Conservation (phyloP, 1,284 basidiomycete genomes). For the Dichomitus squalens region DNA sequence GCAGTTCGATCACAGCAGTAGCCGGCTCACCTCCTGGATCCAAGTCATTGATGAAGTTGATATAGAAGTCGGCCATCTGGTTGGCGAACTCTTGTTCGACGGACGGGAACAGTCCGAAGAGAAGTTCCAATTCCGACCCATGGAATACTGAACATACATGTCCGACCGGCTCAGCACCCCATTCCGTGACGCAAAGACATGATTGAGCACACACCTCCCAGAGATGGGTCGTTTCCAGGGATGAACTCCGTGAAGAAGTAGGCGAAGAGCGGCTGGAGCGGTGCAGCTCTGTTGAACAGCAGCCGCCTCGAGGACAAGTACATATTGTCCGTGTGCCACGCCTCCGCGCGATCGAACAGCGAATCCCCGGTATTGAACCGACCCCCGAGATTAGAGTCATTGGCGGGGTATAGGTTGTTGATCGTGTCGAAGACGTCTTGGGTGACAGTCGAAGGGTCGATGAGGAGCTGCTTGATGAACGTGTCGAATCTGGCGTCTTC, state of each 20-base stretch:
- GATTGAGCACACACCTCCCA: conserved; percentile 41
- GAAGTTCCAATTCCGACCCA: conserved; percentile 48
- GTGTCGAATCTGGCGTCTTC: conserved; percentile 45
- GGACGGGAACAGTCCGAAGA: conserved; percentile 50
- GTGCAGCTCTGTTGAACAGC: conserved; percentile 50
- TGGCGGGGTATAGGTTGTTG: conserved; percentile 46
- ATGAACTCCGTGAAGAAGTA: conserved; percentile 60
- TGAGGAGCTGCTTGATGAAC: conserved; percentile 48
- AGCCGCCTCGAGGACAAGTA: conserved; percentile 50
- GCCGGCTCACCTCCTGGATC: conserved; percentile 48
- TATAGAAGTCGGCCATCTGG: conserved; percentile 50
- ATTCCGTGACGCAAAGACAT: too few species aligned
- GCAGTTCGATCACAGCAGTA: background rate
- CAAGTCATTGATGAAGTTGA: conserved; percentile 55
- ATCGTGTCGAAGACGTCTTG: conserved; percentile 40
- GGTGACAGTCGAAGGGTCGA: conserved; percentile 52
- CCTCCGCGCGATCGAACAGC: conserved; percentile 54
- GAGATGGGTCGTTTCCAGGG: conserved; percentile 43
- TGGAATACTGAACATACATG: conserved; percentile 44
- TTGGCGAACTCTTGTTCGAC: conserved; percentile 49
- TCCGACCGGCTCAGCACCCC: background rate
- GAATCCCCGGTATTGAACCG: conserved; percentile 61
- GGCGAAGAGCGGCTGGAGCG: conserved; percentile 49
- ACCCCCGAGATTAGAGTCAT: conserved; percentile 47
- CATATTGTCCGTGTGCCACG: conserved; percentile 62